Conservation (phyloP, 306 rosid genomes). For the Vigna mungo region DNA sequence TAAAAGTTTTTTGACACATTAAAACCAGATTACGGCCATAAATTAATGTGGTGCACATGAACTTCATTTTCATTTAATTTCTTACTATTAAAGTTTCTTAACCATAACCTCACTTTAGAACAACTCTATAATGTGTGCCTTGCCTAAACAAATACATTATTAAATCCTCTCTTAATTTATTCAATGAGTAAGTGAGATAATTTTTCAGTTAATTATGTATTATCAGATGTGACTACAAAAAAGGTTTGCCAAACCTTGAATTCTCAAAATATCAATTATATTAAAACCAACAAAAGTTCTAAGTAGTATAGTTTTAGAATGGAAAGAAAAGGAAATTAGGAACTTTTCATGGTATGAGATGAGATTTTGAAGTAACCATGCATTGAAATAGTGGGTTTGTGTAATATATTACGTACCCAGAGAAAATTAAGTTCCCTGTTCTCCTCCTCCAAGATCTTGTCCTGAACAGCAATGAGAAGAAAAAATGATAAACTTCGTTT, state of each 20-base stretch:
- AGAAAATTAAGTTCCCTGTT: slow-evolving; percentile 58
- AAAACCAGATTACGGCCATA: too few species aligned
- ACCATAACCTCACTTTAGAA: too few species aligned
- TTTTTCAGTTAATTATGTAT: slow-evolving; percentile 2
- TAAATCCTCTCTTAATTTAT: not conserved
- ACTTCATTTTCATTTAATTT: too few species aligned
- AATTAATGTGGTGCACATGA: too few species aligned
- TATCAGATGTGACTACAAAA: not conserved
- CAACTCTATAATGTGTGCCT: not conserved
- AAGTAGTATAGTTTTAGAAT: not conserved
- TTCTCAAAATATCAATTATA: not conserved
- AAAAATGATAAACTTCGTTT: not conserved
- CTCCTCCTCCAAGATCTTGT: slow-evolving; percentile 63
- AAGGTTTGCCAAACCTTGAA: not conserved
- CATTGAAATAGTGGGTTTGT: not conserved
- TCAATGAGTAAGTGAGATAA: not conserved
- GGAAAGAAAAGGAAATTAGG: not conserved
- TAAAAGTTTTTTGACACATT: too few species aligned
- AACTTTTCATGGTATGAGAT: not conserved
- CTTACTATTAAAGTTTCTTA: too few species aligned
- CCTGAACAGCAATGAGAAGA: slow-evolving; percentile 38
- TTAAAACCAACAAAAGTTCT: not conserved
- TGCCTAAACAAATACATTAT: not conserved
- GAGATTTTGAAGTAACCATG: not conserved
- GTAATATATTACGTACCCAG: slow-evolving; percentile 52